Percentiles rank a stretch among this genome's conserved stretches.
Evolutionary conservation across 192 early-diverging fungal species (phyloP).

Genomic region (Backusella tuberculispora): DNA sequence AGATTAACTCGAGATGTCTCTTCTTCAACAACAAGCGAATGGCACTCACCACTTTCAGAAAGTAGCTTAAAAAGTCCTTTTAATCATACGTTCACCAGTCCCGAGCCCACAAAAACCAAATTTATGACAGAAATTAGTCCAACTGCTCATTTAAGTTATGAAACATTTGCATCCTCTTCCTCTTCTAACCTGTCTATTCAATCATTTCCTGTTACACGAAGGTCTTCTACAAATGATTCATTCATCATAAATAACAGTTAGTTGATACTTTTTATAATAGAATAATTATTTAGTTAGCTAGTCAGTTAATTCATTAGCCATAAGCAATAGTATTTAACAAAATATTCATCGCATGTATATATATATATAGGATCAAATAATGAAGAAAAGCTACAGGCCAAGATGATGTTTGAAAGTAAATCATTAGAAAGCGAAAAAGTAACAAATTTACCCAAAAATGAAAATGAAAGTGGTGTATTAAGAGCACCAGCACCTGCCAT

Average conservation of each 20-base stretch:
- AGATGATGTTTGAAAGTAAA: constrained; percentile 12
- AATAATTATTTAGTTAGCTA: no score
- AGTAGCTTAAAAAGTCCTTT: constrained; percentile 8
- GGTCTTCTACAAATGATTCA: not conserved
- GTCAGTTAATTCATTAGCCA: no score
- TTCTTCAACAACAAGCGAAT: not conserved
- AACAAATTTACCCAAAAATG: not conserved
- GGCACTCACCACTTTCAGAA: not conserved
- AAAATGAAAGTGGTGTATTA: not conserved
- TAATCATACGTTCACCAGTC: not conserved
- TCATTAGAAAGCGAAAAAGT: not conserved
- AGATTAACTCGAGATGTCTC: constrained; percentile 9
- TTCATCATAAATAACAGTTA: no score
- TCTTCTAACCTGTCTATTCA: constrained; percentile 18
- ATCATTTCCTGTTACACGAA: not conserved
- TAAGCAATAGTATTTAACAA: no score
- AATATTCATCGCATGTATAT: no score
- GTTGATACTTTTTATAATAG: no score
- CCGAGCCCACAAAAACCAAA: not conserved
- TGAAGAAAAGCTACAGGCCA: constrained; percentile 8
- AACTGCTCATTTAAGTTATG: constrained; percentile 8
- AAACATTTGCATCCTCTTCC: not conserved
- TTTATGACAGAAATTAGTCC: not conserved
- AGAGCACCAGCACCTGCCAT: constrained; percentile 73
- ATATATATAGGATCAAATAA: not conserved